Evolutionary conservation across 305 asterid species (phyloP), one percentile per base, ranked within the genome.

Genomic region (Fraxinus greggii): DNA sequence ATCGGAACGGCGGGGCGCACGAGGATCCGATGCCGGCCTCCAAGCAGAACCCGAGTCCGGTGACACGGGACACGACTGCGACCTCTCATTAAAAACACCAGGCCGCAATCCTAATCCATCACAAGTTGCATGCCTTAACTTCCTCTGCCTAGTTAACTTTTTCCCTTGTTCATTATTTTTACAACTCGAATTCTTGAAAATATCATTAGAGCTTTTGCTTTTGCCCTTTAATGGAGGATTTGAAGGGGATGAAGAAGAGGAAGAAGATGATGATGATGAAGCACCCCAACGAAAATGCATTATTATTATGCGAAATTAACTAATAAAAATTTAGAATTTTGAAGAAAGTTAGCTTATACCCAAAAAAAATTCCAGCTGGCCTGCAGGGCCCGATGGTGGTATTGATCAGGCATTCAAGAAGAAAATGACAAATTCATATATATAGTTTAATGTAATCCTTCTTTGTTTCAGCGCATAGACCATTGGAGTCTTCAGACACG

Each of bases 221-320:
- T 86, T 83, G 5, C 84, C 90, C 65, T 85, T 85, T 31, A 72
- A 75, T 19, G 90, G 87, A 31, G 89, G 88, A 75, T 87, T 81
- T 7, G 76, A 51, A 17, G 85, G 80, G 3, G 89, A 86, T 5
- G 83, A 63, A 8, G 81, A 77, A 0, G 76, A 78, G 0, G 56
- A 79, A 8, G 91, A 80, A 13, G 80, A 81, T 33, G 92, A 88
- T 24, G 80, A 81, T 33, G 92, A 88, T 23, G 80, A 81, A 72
- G 90, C 85, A 86, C 87, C 81, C 94, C 93, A 90, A 12, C 85
- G n/a, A 70, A 82, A 75, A 82, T 93, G 91, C 97, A 91, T 91
- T 73, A 91, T 91, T 65, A 35, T 80, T 72, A 24, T 24, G 31
- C 15, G 72, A n/a, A 9, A 21, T 29, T 15, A 36, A 54, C 32